Base-by-base conservation (phyloP, 176 grass and related monocot species). In the Oryza coarctata region DNA sequence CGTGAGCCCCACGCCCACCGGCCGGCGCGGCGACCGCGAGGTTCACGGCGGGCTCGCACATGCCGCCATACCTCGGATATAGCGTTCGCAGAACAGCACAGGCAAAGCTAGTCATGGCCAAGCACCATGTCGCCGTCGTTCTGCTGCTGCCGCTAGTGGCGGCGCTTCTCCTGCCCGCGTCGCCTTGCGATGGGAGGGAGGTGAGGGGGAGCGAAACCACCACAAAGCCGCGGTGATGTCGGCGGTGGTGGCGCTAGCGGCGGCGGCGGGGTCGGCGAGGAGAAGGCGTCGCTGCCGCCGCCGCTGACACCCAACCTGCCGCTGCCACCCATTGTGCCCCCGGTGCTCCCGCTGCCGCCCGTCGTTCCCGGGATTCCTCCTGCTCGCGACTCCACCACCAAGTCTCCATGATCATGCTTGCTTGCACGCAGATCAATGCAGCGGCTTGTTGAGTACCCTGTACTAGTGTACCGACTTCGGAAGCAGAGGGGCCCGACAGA, bases 361-460 rank as follows among this genome's bases (percentile, higher is more conserved):
- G 18, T 52, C 9, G 6, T 70, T 20, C 73, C 83, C 0, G 83
- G 83, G 33, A 9, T 10, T 31, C 74, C 83, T 62, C 83, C 83
- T 31, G 29, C 60, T 8, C 47, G 39, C 0, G 25, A 13, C 73
- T 28, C n/a, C 20, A 35, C 62, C 32, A 6, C 49, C 29, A 31
- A 43, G 9, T 50, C 82, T 23, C 62, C 73, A 6, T 77, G 39
- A 75, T 65, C 76, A 12, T 34, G 29, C 7, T n/a, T 6, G 6
- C 6, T 17, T 71, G 17, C 22, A 41, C 8, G 5, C 23, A 17
- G 14, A 47, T 55, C 1, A 55, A 55, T 7, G 20, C 1, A 22
- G 14, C 14, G 17, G 50, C 50, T 55, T 55, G 49, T 52, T 52
- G 1, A 52, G 49, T 14, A 44, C 43, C 2, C 43, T 15, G 13